Conservation (phyloP, 2,329 filamentous ascomycete genomes). For the Bimuria novae-zelandiae region DNA sequence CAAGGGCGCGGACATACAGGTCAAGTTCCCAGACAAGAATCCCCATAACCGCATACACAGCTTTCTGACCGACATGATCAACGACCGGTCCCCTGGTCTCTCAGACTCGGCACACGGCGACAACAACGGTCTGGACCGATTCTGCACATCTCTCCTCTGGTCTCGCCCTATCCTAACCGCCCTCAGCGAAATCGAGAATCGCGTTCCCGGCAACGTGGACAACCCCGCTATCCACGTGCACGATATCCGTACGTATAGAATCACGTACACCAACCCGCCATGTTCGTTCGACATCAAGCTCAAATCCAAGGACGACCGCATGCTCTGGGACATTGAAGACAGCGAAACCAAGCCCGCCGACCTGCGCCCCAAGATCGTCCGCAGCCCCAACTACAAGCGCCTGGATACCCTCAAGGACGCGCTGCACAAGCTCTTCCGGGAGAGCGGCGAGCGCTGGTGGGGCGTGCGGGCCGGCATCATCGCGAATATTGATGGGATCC, state of each 20-base stretch:
- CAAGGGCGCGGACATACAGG: conserved; percentile 52
- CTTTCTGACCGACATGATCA: conserved; percentile 62
- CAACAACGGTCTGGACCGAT: conserved; percentile 53
- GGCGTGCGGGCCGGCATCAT: conserved; percentile 47
- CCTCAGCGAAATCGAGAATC: conserved; percentile 63
- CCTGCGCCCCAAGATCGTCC: conserved; percentile 29
- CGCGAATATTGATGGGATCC: conserved; percentile 42
- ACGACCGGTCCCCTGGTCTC: conserved; percentile 61
- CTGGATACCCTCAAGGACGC: conserved; percentile 36
- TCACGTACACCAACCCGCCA: conserved; percentile 48
- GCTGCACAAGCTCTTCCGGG: conserved; percentile 40
- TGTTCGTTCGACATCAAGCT: conserved; percentile 47
- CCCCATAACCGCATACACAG: conserved; percentile 69
- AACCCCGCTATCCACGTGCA: conserved; percentile 44
- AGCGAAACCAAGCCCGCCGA: conserved; percentile 30
- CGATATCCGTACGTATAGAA: conserved; percentile 41
- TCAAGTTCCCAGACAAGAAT: conserved; percentile 66
- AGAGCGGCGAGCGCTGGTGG: conserved; percentile 41
- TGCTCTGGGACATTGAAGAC: conserved; percentile 47
- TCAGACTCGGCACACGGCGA: conserved; percentile 59
- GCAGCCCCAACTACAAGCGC: conserved; percentile 31
- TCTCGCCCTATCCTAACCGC: conserved; percentile 68
- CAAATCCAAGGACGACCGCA: conserved; percentile 35
- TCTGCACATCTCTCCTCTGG: conserved; percentile 63
- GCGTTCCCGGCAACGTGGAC: conserved; percentile 40